Percentiles rank a stretch among this genome's conserved stretches.
These are phyloP conservation scores for Trichoderma endophyticum DNA, from an alignment of 2,329 filamentous ascomycete genomes.

Conservation along the genomic window DNA sequence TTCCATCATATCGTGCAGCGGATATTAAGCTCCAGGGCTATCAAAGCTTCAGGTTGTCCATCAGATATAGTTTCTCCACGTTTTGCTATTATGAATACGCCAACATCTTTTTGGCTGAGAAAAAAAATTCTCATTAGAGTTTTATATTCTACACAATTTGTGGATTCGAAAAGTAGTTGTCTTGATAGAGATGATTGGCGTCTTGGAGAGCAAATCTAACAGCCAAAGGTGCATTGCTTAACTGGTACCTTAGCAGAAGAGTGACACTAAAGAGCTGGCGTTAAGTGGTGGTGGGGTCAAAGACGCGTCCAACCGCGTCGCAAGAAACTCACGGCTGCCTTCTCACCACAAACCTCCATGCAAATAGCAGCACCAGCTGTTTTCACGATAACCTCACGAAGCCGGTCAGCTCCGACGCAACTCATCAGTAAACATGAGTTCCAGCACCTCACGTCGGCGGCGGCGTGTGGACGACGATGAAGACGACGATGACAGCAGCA, in stretches of 20 bases:
- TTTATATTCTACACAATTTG: neutral
- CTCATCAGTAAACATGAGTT: conserved; percentile 27
- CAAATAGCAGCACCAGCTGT: neutral
- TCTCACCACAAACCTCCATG: neutral
- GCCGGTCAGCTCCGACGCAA: neutral
- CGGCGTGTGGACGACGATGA: conserved; percentile 45
- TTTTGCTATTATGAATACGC: neutral
- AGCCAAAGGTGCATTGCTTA: neutral
- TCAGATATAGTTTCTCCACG: neutral
- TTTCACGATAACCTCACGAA: neutral
- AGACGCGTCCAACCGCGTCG: conserved; percentile 17
- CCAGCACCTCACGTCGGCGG: conserved; percentile 38
- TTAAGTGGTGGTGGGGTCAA: conserved; percentile 17
- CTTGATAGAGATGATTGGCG: neutral
- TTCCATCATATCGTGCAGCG: neutral
- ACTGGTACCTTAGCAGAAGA: neutral
- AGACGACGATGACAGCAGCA: conserved; percentile 27
- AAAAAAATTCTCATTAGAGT: neutral
- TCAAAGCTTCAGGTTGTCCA: neutral
- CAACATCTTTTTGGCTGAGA: neutral
- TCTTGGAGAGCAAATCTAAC: neutral
- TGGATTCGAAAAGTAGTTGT: neutral
- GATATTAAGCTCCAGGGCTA: neutral
- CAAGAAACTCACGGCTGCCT: neutral
- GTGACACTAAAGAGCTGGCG: neutral